Evolutionary conservation across 2,329 filamentous ascomycete species (phyloP).

Genomic region (Cryoendolithus antarcticus): DNA sequence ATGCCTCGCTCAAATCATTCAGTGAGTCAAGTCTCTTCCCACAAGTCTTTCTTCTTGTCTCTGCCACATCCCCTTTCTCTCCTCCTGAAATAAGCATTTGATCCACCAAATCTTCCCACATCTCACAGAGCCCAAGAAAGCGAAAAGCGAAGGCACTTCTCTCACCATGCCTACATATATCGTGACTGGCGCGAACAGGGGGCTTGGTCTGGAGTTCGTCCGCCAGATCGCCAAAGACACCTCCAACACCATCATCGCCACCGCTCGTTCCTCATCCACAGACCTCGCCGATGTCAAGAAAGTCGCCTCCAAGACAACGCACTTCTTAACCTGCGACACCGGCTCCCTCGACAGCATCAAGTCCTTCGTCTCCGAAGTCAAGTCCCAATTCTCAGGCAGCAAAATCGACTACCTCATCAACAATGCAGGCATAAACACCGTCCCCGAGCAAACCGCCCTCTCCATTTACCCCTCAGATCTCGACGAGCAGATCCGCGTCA

Average conservation of each 20-base stretch:
- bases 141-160: background rate
- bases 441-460: constrained; percentile 26
- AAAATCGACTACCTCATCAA: constrained; percentile 33
- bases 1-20: no score
- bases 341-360: constrained; percentile 24
- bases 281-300: constrained; percentile 20
- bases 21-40: no score
- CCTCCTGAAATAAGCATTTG: background rate
- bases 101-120: background rate
- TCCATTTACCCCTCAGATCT: constrained; percentile 27
- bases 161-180: constrained; percentile 12
- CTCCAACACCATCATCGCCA: constrained; percentile 28
- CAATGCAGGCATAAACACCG: constrained; percentile 31
- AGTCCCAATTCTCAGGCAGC: constrained; percentile 18
- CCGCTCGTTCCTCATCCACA: constrained; percentile 22
- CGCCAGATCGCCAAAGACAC: constrained; percentile 30
- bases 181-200: constrained; percentile 32
- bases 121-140: background rate
- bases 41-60: no score
- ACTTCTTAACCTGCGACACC: constrained; percentile 32
- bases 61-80: background rate
- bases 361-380: constrained; percentile 23
- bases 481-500: constrained; percentile 30
- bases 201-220: constrained; percentile 40
- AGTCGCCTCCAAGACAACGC: constrained; percentile 19